Evolutionary conservation across 331 rosid genomes (phyloP), one percentile per base, ranked within the genome.

Genomic region (Phaseolus coccineus): DNA sequence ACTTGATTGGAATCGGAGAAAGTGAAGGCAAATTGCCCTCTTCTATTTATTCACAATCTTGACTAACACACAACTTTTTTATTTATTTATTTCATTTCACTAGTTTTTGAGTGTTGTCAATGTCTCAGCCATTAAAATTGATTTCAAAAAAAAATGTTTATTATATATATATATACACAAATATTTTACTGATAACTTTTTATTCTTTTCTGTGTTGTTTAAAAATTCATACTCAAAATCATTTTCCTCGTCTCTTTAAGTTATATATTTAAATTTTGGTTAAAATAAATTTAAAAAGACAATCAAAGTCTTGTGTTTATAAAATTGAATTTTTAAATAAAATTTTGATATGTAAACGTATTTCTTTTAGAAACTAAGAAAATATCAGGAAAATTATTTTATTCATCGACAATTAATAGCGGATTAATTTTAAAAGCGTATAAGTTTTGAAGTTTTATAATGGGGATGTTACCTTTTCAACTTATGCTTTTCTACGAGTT

Each of bases 1-100:
- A 33, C 47, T 71, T 76, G 84, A 82, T 84, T 64, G 81, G 74
- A 71, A 82, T 62, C 30, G 2, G 14, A 69, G 56, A 81, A 58
- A 81, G 30, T 3, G 78, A 84, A 44, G 42, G 80, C 78, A 69
- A 28, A 69, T 81, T 75, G 78, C 31, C 72, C 84, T 76, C 71
- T 52, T 79, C 65, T 24, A 69, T 52, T 63, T 8, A 72, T 80
- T 73, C 86, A 56, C 78, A 33, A 47, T 57, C 76, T 82, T 86
- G 89, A 84, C 89, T 82, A 71, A 58, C 47, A 27, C 51, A 37
- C 2, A 19, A 67, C 3, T 11, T 62, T 6, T 33, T 62, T 19
- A 19, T 1, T 4, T 63, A 0, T 33, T 8, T 40, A 35, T 40
- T 40, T 63, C 35, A 4, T 63, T 63, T 65, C 19, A 16, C 40